Base-by-base conservation (phyloP, 2,329 filamentous ascomycete genomes). In the Boeremia lycopersici region DNA sequence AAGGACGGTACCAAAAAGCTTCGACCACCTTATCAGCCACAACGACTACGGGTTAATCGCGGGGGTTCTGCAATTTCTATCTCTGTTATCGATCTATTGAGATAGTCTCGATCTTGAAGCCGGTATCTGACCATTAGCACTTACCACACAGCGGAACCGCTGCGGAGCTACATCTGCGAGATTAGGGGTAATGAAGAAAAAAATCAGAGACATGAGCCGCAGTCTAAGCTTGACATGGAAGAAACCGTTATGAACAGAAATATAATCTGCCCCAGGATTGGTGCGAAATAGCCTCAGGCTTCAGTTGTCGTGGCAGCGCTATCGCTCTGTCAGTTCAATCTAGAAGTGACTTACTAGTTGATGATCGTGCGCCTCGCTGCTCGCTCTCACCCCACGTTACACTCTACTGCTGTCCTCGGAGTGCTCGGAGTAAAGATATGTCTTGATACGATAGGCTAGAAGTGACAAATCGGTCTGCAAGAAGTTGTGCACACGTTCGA, bases 11-110 rank as follows among this genome's bases (percentile, higher is more conserved):
- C 41, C 36, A 59, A 48, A 66, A 60, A 60, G 57, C 45, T 53
- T 55, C 50, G 47, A 53, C 57, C 54, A 58, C 46, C 58, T 59
- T 63, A 44, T 47, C 59, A 59, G 56, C 63, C 60, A 44, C 48
- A 53, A 48, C 36, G 51, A 49, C 42, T 35, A 51, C 54, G 41
- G 57, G 59, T 44, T 44, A 39, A 60, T 48, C 48, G 36, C 53
- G 54, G 53, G 53, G 31, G 58, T 48, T 61, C 48, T 57, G 52
- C 38, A 35, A 43, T 39, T 54, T 41, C 54, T 61, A 63, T 63
- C 60, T 33, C 31, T 53, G 57, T 60, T 62, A 62, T 62, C 60
- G 38, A 28, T 50, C 19, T 2, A 50, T 53, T 35, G 39, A 59
- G 45, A 55, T 48, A 59, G 36, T 31, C 31, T 34, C 38, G 41